Percentiles rank a stretch among this genome's conserved stretches.
These are phyloP conservation scores for Candida ascalaphidarum DNA, from an alignment of 805 yeast species.

Conservation along the genomic window DNA sequence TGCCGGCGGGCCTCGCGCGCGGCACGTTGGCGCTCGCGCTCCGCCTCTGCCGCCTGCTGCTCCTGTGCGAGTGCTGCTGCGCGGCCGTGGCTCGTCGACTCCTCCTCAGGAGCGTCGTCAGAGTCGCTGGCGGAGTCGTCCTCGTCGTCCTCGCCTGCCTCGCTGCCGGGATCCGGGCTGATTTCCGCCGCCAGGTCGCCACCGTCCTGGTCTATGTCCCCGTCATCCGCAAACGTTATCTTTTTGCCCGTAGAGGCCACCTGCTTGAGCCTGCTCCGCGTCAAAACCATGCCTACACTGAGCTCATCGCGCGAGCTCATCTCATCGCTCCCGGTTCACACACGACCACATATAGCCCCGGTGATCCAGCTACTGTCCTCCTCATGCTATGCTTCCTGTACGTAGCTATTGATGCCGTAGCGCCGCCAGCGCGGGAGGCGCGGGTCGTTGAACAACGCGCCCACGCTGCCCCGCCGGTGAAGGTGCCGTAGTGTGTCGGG, in stretches of 20 bases:
- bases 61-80: conserved; percentile 16
- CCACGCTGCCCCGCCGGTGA: conserved; percentile 9
- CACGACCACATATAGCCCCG: no score
- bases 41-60: conserved; percentile 11
- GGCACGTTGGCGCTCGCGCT: conserved; percentile 14
- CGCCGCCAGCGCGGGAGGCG: conserved; percentile 21
- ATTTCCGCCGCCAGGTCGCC: conserved; percentile 7
- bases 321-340: conserved; percentile 1
- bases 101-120: conserved; percentile 38
- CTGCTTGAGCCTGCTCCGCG: conserved; percentile 6
- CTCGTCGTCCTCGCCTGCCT: conserved; percentile 6
- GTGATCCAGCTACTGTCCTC: conserved; percentile 1
- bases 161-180: conserved; percentile 1
- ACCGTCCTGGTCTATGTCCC: conserved; percentile 9
- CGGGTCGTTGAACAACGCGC: conserved; percentile 14
- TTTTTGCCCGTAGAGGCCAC: conserved; percentile 19
- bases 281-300: neutral
- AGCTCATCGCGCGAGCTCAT: neutral
- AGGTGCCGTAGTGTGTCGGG: conserved; percentile 16
- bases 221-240: conserved; percentile 24
- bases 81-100: conserved; percentile 22
- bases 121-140: conserved; percentile 11
- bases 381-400: conserved; percentile 2
- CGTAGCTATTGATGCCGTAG: conserved; percentile 26
- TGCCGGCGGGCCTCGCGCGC: conserved; percentile 30